phyloP scores from a whole-genome alignment of 306 rosid genomes.

The Argentina anserina region DNA sequence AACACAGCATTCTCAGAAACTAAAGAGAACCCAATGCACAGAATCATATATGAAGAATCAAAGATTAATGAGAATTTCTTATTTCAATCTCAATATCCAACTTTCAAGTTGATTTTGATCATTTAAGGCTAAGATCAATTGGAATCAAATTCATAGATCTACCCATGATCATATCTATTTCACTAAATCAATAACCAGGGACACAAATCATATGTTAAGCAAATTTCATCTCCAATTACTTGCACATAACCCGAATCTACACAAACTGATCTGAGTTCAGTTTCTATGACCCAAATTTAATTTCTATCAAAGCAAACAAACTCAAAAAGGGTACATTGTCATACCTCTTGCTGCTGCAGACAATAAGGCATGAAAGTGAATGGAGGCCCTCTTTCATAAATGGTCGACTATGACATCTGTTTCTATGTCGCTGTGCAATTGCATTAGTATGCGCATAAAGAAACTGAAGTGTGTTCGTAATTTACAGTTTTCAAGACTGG shows the following conservation, averaged over 20 bases:
- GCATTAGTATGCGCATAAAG: too few relatives aligned
- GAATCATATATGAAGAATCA: too few relatives aligned
- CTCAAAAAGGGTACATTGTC: neutral
- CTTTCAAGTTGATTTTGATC: neutral
- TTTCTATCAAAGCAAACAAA: slow-evolving; percentile 7
- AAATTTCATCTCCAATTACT: neutral
- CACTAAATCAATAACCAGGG: neutral
- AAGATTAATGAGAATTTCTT: neutral
- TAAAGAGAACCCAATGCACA: neutral
- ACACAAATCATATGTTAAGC: neutral
- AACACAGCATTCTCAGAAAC: neutral
- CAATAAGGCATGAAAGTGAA: slow-evolving; percentile 68
- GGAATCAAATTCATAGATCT: neutral
- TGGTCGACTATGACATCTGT: too few relatives aligned
- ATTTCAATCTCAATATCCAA: neutral
- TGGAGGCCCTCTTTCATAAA: too few relatives aligned
- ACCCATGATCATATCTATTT: neutral
- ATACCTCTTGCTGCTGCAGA: slow-evolving; percentile 71
- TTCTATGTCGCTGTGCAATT: too few relatives aligned
- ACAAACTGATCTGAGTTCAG: neutral
- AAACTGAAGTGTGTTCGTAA: too few relatives aligned
- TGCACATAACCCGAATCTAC: neutral
- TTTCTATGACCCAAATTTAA: neutral
- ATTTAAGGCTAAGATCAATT: neutral
- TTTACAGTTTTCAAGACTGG: too few relatives aligned